Percentiles rank a stretch among this genome's conserved stretches.
phyloP scores from a whole-genome alignment of 2,329 filamentous ascomycete genomes.

The Exophiala sideris region DNA sequence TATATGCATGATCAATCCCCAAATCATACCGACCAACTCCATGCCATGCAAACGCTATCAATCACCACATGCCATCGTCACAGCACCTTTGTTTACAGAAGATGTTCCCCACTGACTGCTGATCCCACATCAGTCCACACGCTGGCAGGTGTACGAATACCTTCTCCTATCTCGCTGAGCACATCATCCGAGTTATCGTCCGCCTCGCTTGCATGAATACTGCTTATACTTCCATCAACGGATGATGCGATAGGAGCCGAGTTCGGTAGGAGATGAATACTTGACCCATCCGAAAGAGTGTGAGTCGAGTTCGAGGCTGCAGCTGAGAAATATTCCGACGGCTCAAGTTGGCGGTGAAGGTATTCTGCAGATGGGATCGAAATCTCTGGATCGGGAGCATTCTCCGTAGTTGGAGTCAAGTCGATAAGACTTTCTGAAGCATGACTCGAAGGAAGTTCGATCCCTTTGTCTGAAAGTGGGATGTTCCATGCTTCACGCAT shows the following conservation, averaged over 20 bases:
- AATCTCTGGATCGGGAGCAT: constrained; percentile 32
- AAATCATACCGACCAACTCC: background rate
- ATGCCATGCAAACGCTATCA: too few relatives aligned
- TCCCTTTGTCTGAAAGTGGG: constrained; percentile 16
- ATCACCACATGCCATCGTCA: too few relatives aligned
- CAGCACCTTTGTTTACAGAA: constrained; percentile 7
- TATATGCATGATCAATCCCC: background rate
- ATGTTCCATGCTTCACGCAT: constrained; percentile 30
- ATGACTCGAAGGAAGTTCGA: constrained; percentile 35
- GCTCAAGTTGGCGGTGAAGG: constrained; percentile 20
- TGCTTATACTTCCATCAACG: constrained; percentile 21
- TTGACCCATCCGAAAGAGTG: constrained; percentile 33
- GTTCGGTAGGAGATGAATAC: background rate
- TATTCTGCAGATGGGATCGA: constrained; percentile 21
- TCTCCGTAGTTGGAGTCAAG: constrained; percentile 46
- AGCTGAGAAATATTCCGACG: constrained; percentile 30
- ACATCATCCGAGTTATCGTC: constrained; percentile 30
- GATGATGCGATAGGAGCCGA: constrained; percentile 20
- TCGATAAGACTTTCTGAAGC: constrained; percentile 43
- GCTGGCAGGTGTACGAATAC: constrained; percentile 32
- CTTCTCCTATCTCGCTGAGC: constrained; percentile 31
- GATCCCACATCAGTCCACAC: constrained; percentile 34
- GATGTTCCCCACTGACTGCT: constrained; percentile 30
- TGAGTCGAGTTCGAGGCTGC: constrained; percentile 27
- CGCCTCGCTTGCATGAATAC: constrained; percentile 26